Evolutionary conservation across 805 yeast genomes (phyloP), one percentile per base, ranked within the genome.

Genomic region (Kregervanrija delftensis): DNA sequence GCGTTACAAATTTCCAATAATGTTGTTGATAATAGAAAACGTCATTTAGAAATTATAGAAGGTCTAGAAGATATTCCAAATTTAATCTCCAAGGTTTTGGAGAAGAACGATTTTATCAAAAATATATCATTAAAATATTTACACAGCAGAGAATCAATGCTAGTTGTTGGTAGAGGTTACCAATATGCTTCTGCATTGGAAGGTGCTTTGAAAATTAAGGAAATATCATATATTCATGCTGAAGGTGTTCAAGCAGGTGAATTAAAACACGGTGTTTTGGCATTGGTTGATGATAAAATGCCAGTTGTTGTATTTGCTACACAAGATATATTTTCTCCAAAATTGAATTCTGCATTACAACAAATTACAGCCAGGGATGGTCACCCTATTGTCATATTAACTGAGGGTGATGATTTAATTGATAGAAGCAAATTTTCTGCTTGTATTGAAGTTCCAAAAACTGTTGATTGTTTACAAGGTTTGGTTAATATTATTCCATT

Each of bases 241-340:
- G 99, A 93, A 72, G 99, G 99, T 73, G 96, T 93, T 43, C 80
- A 93, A 53, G 99, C 99, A 16, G 99, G 99, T 66, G 99, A 93
- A 70, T 80, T 93, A 69, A 93, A 93, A 68, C 99, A 93, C 64
- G 99, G 99, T 69, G 96, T 88, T 31, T 77, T 93, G 59, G 99
- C 99, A 8, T 76, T 93, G 48, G 97, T 93, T 48, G 99, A 93
- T 68, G 95, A 86, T 56, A 74, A 83, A 50, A 73, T 93, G 62
- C 99, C 99, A 49, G 87, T 93, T 55, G 84, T 93, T 66, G 96
- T 95, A 3, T 81, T 93, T 64, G 98, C 97, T 43, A 91, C 99
- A 5, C 80, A 95, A 62, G 99, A 93, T 69, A 86, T 96, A 12
- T 77, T 93, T 56, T 89, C 91, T 76, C 96, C 98, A 50, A 90